phyloP scores from a whole-genome alignment of 73 alveolate genomes.

The Paramecium sexaurelia region DNA sequence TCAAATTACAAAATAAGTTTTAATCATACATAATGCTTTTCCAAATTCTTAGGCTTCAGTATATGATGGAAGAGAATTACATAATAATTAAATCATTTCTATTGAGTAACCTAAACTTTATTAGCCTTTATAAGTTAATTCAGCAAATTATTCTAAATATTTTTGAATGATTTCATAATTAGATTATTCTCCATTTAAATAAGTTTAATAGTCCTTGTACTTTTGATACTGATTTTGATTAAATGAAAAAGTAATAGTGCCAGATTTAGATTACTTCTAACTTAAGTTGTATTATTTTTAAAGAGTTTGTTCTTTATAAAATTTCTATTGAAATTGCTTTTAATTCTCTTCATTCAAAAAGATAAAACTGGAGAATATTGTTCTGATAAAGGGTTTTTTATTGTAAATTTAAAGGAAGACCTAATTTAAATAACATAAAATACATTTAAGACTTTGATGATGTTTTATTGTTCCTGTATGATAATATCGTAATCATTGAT shows the following conservation, averaged over 20 bases:
- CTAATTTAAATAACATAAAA: neutral
- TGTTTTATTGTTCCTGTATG: neutral
- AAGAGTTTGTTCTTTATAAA: neutral
- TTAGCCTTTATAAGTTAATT: neutral
- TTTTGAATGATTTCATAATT: neutral
- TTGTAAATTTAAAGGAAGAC: neutral
- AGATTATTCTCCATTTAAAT: neutral
- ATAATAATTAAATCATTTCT: neutral
- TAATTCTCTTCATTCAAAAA: neutral
- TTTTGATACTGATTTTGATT: neutral
- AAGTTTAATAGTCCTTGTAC: neutral
- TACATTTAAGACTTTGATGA: neutral
- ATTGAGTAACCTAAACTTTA: neutral
- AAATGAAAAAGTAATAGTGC: neutral
- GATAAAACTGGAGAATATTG: neutral
- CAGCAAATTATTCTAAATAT: neutral
- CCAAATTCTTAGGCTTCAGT: neutral
- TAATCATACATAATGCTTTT: neutral
- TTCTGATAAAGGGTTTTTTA: neutral
- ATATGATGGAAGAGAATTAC: neutral
- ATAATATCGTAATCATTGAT: neutral
- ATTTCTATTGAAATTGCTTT: neutral
- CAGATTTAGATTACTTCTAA: neutral
- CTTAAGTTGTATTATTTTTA: neutral
- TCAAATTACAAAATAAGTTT: constrained; percentile 4